Conservation (phyloP, 2,329 filamentous ascomycete species). For the Exophiala aquamarina region DNA sequence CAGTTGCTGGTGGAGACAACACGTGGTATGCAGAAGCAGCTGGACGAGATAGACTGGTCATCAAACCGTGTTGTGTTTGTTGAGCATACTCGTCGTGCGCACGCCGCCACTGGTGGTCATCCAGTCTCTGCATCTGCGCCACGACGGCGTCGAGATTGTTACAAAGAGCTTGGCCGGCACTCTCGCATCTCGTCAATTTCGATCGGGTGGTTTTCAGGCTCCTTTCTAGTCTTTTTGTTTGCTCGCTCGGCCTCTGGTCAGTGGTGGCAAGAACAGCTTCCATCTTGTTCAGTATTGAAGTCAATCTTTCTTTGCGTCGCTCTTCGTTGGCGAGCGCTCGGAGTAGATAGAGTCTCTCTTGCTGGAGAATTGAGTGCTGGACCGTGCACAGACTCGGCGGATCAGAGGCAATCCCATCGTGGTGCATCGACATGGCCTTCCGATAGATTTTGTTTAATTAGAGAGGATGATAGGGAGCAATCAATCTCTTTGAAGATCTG, state of each 20-base stretch:
- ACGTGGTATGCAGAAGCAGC: background rate
- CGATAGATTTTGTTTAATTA: background rate
- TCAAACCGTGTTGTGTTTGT: background rate
- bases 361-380: slow-evolving; percentile 18
- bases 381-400: slow-evolving; percentile 11
- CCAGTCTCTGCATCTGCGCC: slow-evolving; percentile 9
- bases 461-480: background rate
- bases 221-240: background rate
- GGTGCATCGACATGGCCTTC: background rate
- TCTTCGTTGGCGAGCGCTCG: slow-evolving; percentile 12
- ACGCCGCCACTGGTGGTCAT: slow-evolving; percentile 10
- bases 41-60: background rate
- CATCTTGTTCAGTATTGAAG: background rate
- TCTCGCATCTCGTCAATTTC: slow-evolving; percentile 9
- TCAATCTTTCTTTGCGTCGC: slow-evolving; percentile 5
- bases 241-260: background rate
- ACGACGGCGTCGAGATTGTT: slow-evolving; percentile 5
- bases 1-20: background rate
- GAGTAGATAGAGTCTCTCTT: slow-evolving; percentile 20
- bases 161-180: background rate
- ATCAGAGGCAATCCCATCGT: background rate
- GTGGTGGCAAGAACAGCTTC: slow-evolving; percentile 4
- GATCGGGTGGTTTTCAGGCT: slow-evolving; percentile 9
- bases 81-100: slow-evolving; percentile 1
- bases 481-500: too few species aligned